Evolutionary conservation across 1,139 yeast genomes (phyloP).

Genomic region (Pichia sp.): DNA sequence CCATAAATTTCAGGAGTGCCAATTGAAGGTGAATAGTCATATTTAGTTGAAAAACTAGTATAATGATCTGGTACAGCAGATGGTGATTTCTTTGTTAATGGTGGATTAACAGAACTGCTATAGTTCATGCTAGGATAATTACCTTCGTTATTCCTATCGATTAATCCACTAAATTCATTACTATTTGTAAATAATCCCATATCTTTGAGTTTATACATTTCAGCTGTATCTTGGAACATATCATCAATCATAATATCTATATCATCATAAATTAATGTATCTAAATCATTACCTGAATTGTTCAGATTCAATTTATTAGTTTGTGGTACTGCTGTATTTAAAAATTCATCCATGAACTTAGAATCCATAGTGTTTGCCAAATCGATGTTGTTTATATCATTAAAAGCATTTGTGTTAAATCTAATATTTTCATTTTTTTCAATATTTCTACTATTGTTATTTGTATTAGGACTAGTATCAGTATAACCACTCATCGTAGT

Average conservation of each 20-base stretch:
- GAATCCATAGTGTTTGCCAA: background rate
- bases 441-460: no score
- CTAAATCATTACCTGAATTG: conserved; percentile 4
- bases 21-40: background rate
- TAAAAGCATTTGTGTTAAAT: no score
- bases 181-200: conserved; percentile 10
- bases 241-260: conserved; percentile 15
- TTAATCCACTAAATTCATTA: background rate
- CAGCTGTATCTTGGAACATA: conserved; percentile 8
- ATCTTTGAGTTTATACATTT: background rate
- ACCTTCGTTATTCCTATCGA: background rate
- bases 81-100: background rate
- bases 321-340: conserved; percentile 5
- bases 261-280: conserved; percentile 14
- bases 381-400: background rate
- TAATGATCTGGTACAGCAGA: background rate
- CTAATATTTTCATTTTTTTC: no score
- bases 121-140: no score
- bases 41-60: background rate
- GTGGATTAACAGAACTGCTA: no score
- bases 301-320: conserved; percentile 1
- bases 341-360: conserved; percentile 5
- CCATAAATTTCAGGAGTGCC: background rate
- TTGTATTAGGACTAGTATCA: no score
- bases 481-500: background rate